Percentiles rank a stretch among this genome's conserved stretches.
Conservation (phyloP, 345 rosid species). For the Capsella bursapastoris region DNA sequence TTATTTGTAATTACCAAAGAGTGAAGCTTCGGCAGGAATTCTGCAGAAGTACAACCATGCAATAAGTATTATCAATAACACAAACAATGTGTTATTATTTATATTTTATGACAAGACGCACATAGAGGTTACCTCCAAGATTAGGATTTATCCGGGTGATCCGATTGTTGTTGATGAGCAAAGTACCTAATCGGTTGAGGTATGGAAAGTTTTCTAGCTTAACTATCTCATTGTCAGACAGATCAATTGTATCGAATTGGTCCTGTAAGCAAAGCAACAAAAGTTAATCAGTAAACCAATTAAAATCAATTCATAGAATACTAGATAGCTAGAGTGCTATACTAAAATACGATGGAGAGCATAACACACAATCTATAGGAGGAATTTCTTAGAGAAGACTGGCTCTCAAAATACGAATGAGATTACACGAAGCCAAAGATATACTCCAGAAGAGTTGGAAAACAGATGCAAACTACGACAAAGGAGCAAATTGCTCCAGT, state of each 20-base stretch:
- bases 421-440: neutral
- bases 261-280: conserved; percentile 59
- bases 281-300: neutral
- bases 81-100: neutral
- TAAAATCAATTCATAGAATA: neutral
- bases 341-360: neutral
- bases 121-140: conserved; percentile 67
- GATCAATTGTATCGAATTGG: conserved; percentile 96
- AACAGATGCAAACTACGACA: conserved; percentile 18
- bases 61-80: conserved; percentile 11
- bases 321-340: neutral
- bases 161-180: conserved; percentile 88
- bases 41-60: conserved; percentile 48
- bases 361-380: neutral
- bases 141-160: conserved; percentile 91
- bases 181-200: conserved; percentile 89
- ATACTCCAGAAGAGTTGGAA: neutral
- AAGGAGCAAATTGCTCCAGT: conserved; percentile 4
- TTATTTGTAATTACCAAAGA: conserved; percentile 90
- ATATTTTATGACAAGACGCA: neutral
- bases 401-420: neutral
- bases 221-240: conserved; percentile 98
- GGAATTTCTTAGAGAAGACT: neutral
- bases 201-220: conserved; percentile 93
- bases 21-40: conserved; percentile 89